Evolutionary conservation across 257 asterid species (phyloP).

Genomic region (Scutellaria barbata): DNA sequence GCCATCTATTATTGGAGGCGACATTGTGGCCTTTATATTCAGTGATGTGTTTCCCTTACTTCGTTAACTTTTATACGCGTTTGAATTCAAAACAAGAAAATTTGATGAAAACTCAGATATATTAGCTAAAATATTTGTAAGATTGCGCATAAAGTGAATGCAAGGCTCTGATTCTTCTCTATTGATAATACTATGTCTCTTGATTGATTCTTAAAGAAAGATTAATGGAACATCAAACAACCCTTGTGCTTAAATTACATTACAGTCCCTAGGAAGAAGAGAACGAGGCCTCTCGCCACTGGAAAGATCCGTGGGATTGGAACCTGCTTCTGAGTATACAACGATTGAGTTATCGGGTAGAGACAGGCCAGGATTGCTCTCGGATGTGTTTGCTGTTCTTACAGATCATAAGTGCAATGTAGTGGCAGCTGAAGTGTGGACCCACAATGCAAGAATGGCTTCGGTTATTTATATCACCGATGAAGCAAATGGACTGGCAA

Average conservation of each 20-base stretch:
- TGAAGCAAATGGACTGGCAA: conserved; percentile 55
- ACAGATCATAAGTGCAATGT: conserved; percentile 76
- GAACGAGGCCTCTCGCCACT: conserved; percentile 55
- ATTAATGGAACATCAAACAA: neutral
- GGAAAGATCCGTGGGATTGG: conserved; percentile 71
- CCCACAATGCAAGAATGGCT: conserved; percentile 90
- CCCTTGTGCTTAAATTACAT: conserved; percentile 22
- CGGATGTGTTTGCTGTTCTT: conserved; percentile 83
- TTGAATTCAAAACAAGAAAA: conserved; percentile 6
- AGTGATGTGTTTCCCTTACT: conserved; percentile 5
- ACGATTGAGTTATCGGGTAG: conserved; percentile 75
- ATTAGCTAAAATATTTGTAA: neutral
- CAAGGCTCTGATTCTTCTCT: neutral
- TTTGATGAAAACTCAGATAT: neutral
- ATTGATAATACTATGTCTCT: neutral
- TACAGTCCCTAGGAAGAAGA: conserved; percentile 65
- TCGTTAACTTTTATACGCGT: neutral
- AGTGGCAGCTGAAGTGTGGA: conserved; percentile 92
- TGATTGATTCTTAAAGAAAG: neutral
- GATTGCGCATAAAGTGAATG: neutral
- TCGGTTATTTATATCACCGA: conserved; percentile 78
- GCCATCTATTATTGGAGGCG: neutral
- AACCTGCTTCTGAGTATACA: conserved; percentile 62
- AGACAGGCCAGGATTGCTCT: conserved; percentile 87
- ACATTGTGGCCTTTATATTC: neutral